phyloP scores from a whole-genome alignment of 208 protist genomes.

The Trypanosoma grayi region DNA sequence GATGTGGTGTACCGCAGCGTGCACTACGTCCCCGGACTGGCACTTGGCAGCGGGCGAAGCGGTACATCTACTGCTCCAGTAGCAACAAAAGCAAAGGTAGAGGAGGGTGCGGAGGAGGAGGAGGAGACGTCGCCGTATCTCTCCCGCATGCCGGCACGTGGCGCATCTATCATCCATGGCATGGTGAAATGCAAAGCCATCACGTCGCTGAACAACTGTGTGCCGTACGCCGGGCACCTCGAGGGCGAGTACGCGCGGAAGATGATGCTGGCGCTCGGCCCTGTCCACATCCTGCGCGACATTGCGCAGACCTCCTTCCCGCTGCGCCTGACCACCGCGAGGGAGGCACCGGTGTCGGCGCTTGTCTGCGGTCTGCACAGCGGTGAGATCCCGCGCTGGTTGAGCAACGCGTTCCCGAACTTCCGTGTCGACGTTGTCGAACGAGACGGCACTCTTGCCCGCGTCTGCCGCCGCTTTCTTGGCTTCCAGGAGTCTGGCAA shows the following conservation, averaged over 20 bases:
- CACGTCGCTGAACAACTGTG: slow-evolving; percentile 78
- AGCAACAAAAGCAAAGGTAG: background rate
- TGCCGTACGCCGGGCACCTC: slow-evolving; percentile 68
- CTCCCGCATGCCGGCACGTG: slow-evolving; percentile 63
- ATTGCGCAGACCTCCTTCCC: slow-evolving; percentile 54
- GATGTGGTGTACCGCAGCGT: slow-evolving; percentile 88
- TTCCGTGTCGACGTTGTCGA: slow-evolving; percentile 85
- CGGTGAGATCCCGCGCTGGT: slow-evolving; percentile 78
- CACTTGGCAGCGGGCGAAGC: background rate
- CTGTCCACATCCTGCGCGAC: slow-evolving; percentile 78
- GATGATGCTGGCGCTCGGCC: slow-evolving; percentile 80
- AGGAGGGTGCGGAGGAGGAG: slow-evolving; percentile 13
- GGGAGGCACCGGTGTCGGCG: slow-evolving; percentile 59
- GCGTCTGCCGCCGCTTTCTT: slow-evolving; percentile 67
- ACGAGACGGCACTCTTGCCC: slow-evolving; percentile 75
- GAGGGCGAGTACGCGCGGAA: slow-evolving; percentile 80
- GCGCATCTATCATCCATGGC: slow-evolving; percentile 71
- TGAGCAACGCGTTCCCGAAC: slow-evolving; percentile 80
- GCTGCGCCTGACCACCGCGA: slow-evolving; percentile 67
- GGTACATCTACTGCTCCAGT: background rate
- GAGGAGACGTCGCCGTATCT: slow-evolving; percentile 35
- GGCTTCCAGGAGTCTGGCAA: slow-evolving; percentile 81
- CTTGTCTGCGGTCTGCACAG: slow-evolving; percentile 83
- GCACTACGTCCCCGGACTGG: slow-evolving; percentile 56
- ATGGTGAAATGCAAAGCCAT: slow-evolving; percentile 83